phyloP scores from a whole-genome alignment of 208 protist species.

The Crithidia acanthocephali region DNA sequence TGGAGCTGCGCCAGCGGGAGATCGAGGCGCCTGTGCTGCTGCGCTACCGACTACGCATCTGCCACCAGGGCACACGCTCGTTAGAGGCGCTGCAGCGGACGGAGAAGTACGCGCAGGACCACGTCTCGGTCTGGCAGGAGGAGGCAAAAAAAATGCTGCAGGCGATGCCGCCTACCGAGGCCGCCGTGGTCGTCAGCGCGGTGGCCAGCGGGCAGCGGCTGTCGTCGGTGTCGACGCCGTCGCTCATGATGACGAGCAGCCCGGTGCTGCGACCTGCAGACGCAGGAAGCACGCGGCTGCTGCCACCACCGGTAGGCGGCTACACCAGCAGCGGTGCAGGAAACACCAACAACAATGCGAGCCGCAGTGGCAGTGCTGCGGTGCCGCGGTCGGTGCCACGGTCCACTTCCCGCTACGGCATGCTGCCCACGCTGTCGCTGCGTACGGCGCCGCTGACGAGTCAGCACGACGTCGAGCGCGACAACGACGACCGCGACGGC shows the following conservation, averaged over 20 bases:
- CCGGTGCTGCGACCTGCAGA: conserved; percentile 20
- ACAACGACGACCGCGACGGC: conserved; percentile 20
- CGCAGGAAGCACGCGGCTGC: background rate
- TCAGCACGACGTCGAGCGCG: conserved; percentile 18
- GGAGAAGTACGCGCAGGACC: conserved; percentile 34
- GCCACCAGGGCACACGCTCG: conserved; percentile 33
- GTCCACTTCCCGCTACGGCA: conserved; percentile 5
- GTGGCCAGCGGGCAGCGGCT: conserved; percentile 16
- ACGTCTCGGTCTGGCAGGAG: conserved; percentile 26
- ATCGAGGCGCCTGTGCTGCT: conserved; percentile 38
- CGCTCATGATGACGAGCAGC: conserved; percentile 18
- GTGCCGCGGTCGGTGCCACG: background rate
- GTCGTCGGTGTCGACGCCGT: conserved; percentile 26
- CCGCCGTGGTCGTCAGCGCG: conserved; percentile 5
- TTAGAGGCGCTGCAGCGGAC: conserved; percentile 24
- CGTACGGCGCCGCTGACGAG: conserved; percentile 6
- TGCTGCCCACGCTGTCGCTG: conserved; percentile 17
- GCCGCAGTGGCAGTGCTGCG: conserved; percentile 1
- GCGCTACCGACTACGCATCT: conserved; percentile 41
- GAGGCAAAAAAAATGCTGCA: conserved; percentile 35
- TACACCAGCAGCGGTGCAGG: background rate
- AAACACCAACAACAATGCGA: background rate
- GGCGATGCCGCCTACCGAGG: conserved; percentile 21
- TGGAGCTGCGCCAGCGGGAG: conserved; percentile 34
- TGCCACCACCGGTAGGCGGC: conserved; percentile 1